A percentile compares a stretch with the other conserved stretches of the same genome.
Conservation (phyloP, 1,139 yeast genomes). For the Hansenula lynferdii region DNA sequence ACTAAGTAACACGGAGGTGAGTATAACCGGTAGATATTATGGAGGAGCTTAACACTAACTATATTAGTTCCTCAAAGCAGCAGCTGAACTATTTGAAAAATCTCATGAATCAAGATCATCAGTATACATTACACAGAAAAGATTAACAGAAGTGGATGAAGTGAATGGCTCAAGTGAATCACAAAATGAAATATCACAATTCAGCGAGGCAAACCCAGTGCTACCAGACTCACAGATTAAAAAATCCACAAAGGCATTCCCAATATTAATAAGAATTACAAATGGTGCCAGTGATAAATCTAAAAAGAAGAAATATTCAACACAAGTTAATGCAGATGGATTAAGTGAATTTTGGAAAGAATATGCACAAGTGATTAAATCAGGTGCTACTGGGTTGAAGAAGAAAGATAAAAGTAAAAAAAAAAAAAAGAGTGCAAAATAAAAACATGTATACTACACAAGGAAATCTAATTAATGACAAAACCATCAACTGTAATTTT, state of each 20-base stretch:
- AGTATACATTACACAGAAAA: constrained; percentile 39
- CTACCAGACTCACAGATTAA: constrained; percentile 41
- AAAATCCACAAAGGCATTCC: constrained; percentile 29
- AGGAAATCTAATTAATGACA: not conserved
- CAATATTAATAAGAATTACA: constrained; percentile 52
- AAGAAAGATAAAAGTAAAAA: constrained; percentile 63
- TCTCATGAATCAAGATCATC: constrained; percentile 36
- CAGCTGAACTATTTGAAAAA: constrained; percentile 27
- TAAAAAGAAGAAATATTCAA: constrained; percentile 50
- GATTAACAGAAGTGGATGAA: constrained; percentile 21
- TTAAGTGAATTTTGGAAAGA: constrained; percentile 67
- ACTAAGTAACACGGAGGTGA: constrained; percentile 18
- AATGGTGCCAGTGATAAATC: constrained; percentile 48
- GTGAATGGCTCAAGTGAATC: constrained; percentile 18
- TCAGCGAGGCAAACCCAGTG: constrained; percentile 34
- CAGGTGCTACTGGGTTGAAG: constrained; percentile 54
- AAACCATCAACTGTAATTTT: constrained; percentile 10
- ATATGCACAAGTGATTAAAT: constrained; percentile 59
- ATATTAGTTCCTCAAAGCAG: constrained; percentile 32
- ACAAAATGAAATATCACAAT: constrained; percentile 17
- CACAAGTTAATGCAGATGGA: constrained; percentile 53
- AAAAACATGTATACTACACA: not conserved
- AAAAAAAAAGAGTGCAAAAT: constrained; percentile 19
- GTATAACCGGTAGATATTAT: constrained; percentile 2
- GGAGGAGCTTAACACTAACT: not conserved